Conservation (phyloP, 139 green algal genomes). For the Monoraphidium neglectum region DNA sequence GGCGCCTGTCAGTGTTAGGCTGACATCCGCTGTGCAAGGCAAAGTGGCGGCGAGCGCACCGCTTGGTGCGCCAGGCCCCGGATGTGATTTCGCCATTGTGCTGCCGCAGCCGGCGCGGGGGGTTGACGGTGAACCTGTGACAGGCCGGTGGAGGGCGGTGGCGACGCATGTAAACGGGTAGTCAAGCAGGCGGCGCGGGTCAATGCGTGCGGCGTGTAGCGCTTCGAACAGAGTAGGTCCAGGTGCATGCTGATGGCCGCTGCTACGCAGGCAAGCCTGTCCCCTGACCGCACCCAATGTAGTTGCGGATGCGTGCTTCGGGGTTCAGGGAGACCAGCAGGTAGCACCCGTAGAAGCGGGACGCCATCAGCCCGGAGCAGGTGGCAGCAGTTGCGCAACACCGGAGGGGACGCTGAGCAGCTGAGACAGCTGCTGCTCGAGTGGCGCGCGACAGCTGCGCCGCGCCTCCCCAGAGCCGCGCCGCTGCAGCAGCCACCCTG, state of each 20-base stretch:
- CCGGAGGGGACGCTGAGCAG: not conserved
- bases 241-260: not conserved
- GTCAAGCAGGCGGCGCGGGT: too few relatives aligned
- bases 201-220: too few relatives aligned
- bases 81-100: conserved; percentile 90
- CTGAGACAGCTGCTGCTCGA: not conserved
- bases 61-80: conserved; percentile 78
- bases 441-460: not conserved
- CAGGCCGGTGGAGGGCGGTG: not conserved
- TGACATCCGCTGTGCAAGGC: too few relatives aligned
- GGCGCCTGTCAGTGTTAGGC: too few relatives aligned
- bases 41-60: too few relatives aligned
- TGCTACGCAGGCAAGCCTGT: not conserved
- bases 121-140: conserved; percentile 91
- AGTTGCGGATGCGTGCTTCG: conserved; percentile 34
- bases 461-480: not conserved
- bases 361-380: too few relatives aligned
- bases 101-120: conserved; percentile 80
- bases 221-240: too few relatives aligned
- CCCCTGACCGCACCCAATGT: conserved; percentile 55
- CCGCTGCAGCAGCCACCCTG: not conserved
- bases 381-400: too few relatives aligned
- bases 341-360: conserved; percentile 69
- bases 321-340: conserved; percentile 48
- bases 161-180: not conserved